Percentiles rank a stretch among this genome's conserved stretches.
Conservation (phyloP, 192 early-diverging fungal genomes). For the Chytriomyces hyalinus region DNA sequence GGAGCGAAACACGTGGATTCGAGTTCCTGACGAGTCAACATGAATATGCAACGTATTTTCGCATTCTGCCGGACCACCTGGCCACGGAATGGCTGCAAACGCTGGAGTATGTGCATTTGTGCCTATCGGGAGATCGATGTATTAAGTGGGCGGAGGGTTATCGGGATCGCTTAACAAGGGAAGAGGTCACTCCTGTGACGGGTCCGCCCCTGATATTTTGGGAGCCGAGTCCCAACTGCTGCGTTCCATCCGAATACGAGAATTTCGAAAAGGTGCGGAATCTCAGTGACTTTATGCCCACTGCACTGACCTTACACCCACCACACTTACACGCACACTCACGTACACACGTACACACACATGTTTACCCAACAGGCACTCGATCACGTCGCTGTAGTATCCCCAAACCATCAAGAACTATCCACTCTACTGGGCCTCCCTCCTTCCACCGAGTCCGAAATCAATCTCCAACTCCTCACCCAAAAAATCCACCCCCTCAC, state of each 20-base stretch:
- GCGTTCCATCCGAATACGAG: constrained; percentile 10
- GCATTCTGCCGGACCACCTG: constrained; percentile 26
- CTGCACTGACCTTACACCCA: not conserved
- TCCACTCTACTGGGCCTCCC: not conserved
- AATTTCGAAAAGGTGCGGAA: constrained; percentile 9
- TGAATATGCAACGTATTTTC: constrained; percentile 29
- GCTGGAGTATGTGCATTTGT: constrained; percentile 27
- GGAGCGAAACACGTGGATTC: constrained; percentile 15
- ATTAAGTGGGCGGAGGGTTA: constrained; percentile 13
- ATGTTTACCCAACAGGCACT: not conserved
- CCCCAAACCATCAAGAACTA: constrained; percentile 37
- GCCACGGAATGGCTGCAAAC: constrained; percentile 8
- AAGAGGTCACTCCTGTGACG: not conserved
- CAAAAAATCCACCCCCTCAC: not conserved
- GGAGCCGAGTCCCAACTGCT: constrained; percentile 36
- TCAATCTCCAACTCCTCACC: not conserved
- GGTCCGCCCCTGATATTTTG: constrained; percentile 16
- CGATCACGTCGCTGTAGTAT: constrained; percentile 11
- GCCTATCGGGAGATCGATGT: constrained; percentile 3
- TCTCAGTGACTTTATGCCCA: not conserved
- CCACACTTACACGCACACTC: too few species aligned
- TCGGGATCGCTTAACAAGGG: not conserved
- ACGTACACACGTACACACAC: too few species aligned
- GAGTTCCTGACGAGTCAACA: constrained; percentile 19
- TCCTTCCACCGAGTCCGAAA: not conserved